phyloP scores from a whole-genome alignment of 2,329 filamentous ascomycete genomes.

The Elsinoe ampelina region DNA sequence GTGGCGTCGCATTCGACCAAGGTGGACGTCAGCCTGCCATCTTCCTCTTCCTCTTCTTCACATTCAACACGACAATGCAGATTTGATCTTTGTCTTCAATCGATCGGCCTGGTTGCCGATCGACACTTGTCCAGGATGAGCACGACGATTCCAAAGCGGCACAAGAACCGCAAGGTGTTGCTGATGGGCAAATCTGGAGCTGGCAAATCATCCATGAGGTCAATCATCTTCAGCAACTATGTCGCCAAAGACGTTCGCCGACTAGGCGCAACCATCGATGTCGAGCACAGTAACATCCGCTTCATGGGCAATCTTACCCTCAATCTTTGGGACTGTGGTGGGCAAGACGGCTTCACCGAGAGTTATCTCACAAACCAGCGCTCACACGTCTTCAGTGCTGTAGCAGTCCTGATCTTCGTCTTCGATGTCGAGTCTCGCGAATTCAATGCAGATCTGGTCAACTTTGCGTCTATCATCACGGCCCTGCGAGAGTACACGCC shows the following conservation, averaged over 20 bases:
- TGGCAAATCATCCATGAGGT: conserved; percentile 96
- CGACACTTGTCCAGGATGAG: conserved; percentile 18
- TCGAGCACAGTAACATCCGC: conserved; percentile 96
- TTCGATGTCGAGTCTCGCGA: conserved; percentile 97
- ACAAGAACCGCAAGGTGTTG: conserved; percentile 46
- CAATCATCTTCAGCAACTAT: conserved; percentile 98
- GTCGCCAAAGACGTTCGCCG: conserved; percentile 90
- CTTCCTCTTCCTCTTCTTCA: not conserved
- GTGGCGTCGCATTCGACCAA: not conserved
- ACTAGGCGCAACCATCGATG: conserved; percentile 92
- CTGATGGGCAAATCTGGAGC: conserved; percentile 86
- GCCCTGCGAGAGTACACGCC: conserved; percentile 80
- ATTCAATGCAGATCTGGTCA: conserved; percentile 83
- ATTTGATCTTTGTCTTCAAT: not conserved
- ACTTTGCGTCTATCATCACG: conserved; percentile 81
- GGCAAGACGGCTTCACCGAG: conserved; percentile 97
- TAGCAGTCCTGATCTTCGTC: conserved; percentile 96
- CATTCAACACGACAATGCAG: not conserved
- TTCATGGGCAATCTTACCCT: conserved; percentile 96
- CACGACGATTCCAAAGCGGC: conserved; percentile 32
- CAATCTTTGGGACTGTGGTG: conserved; percentile 98
- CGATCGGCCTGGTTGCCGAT: conserved; percentile 6
- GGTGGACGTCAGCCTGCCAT: not conserved
- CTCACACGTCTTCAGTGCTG: conserved; percentile 91
- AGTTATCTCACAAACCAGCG: conserved; percentile 95